A percentile compares a stretch with the other conserved stretches of the same genome.
Conservation (phyloP, 345 rosid genomes). For the Eucalyptus albens region DNA sequence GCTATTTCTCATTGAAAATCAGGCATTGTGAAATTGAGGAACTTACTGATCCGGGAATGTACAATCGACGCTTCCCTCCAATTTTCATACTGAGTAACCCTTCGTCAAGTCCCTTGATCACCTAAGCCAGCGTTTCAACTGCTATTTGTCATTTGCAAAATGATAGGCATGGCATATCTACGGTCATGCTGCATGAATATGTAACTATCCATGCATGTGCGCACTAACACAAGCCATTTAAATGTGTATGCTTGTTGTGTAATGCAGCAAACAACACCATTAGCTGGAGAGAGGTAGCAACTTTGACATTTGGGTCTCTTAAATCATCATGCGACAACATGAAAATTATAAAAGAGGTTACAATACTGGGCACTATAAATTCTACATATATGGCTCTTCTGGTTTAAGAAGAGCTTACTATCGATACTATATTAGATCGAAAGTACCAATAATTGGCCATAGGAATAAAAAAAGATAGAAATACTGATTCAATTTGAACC, state of each 20-base stretch:
- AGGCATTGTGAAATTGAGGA: background rate
- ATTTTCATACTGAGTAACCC: conserved; percentile 79
- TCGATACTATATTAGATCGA: background rate
- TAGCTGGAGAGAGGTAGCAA: background rate
- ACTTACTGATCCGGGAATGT: conserved; percentile 78
- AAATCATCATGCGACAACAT: background rate
- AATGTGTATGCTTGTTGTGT: background rate
- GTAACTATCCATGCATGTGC: background rate
- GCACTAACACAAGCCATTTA: background rate
- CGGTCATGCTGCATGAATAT: background rate
- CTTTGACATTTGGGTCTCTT: background rate
- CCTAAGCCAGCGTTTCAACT: conserved; percentile 14
- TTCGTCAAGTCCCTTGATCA: conserved; percentile 95
- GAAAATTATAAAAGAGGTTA: background rate
- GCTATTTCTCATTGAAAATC: background rate
- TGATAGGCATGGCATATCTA: background rate
- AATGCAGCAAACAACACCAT: background rate
- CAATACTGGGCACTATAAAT: background rate
- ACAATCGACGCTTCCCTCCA: conserved; percentile 90
- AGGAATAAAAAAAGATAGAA: background rate
- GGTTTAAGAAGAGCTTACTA: background rate
- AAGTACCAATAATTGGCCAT: background rate
- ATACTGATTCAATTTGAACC: background rate
- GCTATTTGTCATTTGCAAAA: background rate
- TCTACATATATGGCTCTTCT: background rate